Conservation (phyloP, 140 eudicot species). For the Cichorium intybus region DNA sequence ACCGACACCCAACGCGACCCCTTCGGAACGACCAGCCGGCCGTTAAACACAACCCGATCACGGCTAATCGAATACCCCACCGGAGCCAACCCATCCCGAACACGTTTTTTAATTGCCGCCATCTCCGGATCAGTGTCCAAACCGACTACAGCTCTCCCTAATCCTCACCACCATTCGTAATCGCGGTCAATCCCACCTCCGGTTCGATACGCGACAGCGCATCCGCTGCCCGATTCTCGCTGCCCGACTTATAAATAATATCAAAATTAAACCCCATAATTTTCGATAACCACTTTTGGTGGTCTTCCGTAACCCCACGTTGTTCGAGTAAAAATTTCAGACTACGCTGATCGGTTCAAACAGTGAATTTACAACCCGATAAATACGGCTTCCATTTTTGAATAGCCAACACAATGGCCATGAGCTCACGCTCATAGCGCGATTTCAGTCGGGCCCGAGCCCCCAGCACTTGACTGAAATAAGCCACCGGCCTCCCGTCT, state of each 20-base stretch:
- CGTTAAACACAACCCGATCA: neutral
- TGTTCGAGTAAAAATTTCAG: neutral
- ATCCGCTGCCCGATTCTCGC: neutral
- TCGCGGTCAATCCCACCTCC: neutral
- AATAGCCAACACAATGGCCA: too few species aligned
- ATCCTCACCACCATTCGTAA: neutral
- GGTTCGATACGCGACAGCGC: neutral
- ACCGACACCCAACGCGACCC: neutral
- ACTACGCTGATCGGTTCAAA: neutral
- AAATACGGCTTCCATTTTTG: neutral
- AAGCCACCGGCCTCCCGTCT: neutral
- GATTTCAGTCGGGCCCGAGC: too few species aligned
- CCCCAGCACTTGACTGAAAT: neutral
- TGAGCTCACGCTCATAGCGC: too few species aligned
- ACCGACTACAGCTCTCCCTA: neutral
- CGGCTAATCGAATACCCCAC: neutral
- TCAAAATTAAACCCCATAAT: neutral
- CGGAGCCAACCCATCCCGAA: neutral
- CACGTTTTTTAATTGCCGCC: neutral
- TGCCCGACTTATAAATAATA: neutral
- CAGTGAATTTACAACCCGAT: neutral
- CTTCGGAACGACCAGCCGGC: neutral
- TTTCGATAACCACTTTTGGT: conserved; percentile 10
- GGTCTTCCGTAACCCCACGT: neutral
- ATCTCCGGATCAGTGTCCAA: neutral